Base-by-base conservation (phyloP, 805 yeast genomes). In the Kuraishia hungarica region DNA sequence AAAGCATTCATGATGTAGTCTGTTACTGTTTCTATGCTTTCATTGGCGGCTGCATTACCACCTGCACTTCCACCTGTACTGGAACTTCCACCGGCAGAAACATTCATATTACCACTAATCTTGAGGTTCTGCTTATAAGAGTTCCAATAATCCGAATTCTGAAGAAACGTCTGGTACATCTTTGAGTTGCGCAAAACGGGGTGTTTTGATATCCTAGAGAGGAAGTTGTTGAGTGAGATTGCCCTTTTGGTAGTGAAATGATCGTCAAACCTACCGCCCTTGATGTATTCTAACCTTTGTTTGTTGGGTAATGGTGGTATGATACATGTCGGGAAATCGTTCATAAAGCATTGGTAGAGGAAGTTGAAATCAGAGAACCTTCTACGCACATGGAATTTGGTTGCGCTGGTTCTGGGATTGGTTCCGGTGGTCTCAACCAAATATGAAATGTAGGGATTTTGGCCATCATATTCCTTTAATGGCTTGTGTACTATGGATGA, bases 281-380 rank as follows among this genome's bases (percentile, higher is more conserved):
- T 91, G 53, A 93, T 78, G 69, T 94, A 93, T 67, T 93, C 97
- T 62, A 93, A 75, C 57, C 96, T 81, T 72, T 88, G 89, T 68
- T 91, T 92, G 58, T 93, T 96, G 0, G 99, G 99, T 54, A 93
- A 75, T 15, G 98, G 97, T 0, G 99, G 99, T 0, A 93, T 82
- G 15, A 94, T 81, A 57, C 89, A 77, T 2, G 94, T 87, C 0
- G 97, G 97, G 66, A 76, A 87, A 65, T 92, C 97, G 60, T 82
- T 85, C 53, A 77, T 67, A 54, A 93, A 73, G 55, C 89, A 84
- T 58, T 86, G 87, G 68, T 86, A 88, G 22, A 93, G 76, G 60
- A 86, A 82, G 56, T 86, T 80, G 68, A 93, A 89, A 68, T 94
- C 98, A 4, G 93, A 87, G 68, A 89, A 93, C 53, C 99, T 77